These are phyloP conservation scores for Sporobolomyces phaffii DNA, from an alignment of 768 basidiomycete genomes.

Conservation along the genomic window DNA sequence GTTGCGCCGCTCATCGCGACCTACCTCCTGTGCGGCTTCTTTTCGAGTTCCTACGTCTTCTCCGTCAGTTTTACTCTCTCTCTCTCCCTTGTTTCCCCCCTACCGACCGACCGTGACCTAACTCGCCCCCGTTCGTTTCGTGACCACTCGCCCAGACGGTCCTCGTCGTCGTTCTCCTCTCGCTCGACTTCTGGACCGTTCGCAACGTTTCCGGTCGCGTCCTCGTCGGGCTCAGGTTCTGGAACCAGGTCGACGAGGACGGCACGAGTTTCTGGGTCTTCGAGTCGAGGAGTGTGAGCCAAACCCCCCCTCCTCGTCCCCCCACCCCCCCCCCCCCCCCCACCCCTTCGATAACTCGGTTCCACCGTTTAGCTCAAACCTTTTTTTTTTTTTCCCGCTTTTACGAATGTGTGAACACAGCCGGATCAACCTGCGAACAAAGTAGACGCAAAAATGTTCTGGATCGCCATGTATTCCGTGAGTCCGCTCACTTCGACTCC, in stretches of 20 bases:
- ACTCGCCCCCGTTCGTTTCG: too few species aligned
- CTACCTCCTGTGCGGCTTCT: constrained; percentile 82
- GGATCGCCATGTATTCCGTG: constrained; percentile 36
- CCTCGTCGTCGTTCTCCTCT: constrained; percentile 80
- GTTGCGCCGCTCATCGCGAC: constrained; percentile 78
- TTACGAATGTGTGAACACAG: too few species aligned
- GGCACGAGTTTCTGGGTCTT: constrained; percentile 79
- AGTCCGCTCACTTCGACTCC: neutral
- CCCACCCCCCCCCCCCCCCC: too few species aligned
- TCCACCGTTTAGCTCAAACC: too few species aligned
- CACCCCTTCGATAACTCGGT: too few species aligned
- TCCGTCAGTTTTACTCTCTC: constrained; percentile 70
- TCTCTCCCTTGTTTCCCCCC: too few species aligned
- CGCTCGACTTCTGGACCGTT: constrained; percentile 99
- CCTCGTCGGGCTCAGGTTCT: constrained; percentile 88
- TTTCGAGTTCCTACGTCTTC: constrained; percentile 63
- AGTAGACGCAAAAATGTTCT: constrained; percentile 61
- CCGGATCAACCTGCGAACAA: constrained; percentile 58
- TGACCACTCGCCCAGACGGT: too few species aligned
- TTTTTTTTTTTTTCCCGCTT: too few species aligned
- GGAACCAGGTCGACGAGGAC: constrained; percentile 98
- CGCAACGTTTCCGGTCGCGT: constrained; percentile 92
- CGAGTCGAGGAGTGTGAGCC: constrained; percentile 83
- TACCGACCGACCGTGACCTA: too few species aligned
- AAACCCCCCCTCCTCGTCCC: constrained; percentile 52